Percentiles rank a stretch among this genome's conserved stretches.
These are phyloP conservation scores for Xylariaceae sp. DNA, from an alignment of 2,329 filamentous ascomycete genomes.

Conservation along the genomic window DNA sequence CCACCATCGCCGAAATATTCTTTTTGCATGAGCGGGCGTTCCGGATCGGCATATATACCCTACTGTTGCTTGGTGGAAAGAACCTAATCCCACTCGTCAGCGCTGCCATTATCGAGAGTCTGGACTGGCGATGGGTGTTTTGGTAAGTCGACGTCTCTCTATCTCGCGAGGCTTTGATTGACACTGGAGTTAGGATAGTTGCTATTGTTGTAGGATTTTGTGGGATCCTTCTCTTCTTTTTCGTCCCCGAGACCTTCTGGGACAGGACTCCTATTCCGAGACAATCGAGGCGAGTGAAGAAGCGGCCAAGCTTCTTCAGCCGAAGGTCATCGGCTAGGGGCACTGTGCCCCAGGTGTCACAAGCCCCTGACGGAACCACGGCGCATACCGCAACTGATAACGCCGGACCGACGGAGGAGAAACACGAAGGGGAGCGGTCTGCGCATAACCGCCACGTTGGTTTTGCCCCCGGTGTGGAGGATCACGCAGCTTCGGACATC, in stretches of 20 bases:
- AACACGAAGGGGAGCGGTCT: slow-evolving; percentile 5
- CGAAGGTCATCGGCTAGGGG: slow-evolving; percentile 41
- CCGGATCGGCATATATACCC: slow-evolving; percentile 85
- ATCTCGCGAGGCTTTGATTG: too few species aligned
- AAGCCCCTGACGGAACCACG: slow-evolving; percentile 1
- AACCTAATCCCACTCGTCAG: slow-evolving; percentile 84
- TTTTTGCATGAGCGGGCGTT: slow-evolving; percentile 89
- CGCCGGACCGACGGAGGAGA: slow-evolving; percentile 4
- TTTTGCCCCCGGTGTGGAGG: slow-evolving; percentile 40
- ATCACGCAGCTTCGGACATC: slow-evolving; percentile 11
- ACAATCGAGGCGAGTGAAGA: slow-evolving; percentile 33
- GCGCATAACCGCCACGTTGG: slow-evolving; percentile 46
- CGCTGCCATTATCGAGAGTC: slow-evolving; percentile 70
- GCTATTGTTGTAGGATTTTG: slow-evolving; percentile 72
- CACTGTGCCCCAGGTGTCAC: slow-evolving; percentile 11
- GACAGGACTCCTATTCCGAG: slow-evolving; percentile 63
- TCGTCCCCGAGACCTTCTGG: slow-evolving; percentile 95
- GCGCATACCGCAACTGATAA: neutral
- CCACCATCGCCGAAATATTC: slow-evolving; percentile 93
- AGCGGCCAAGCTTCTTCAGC: slow-evolving; percentile 42
- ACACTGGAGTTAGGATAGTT: slow-evolving; percentile 56
- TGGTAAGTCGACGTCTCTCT: slow-evolving; percentile 59
- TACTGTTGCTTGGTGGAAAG: slow-evolving; percentile 84
- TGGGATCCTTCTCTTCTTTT: slow-evolving; percentile 71
- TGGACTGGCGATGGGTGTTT: slow-evolving; percentile 88